Evolutionary conservation across 2,329 filamentous ascomycete genomes (phyloP).

Genomic region (Eurotiales sp.): DNA sequence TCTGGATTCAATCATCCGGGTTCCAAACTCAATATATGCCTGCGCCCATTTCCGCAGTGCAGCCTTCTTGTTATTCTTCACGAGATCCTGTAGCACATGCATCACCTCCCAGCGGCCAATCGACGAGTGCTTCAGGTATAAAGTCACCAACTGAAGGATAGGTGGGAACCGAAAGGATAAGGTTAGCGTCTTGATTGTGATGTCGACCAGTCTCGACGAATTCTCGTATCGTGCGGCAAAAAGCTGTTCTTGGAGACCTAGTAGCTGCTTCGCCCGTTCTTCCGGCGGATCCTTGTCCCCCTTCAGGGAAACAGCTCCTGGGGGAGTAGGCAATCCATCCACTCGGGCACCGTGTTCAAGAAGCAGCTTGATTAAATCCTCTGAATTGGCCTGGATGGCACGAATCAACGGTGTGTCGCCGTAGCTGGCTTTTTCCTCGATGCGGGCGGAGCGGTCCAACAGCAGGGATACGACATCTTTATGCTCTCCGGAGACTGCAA

Average conservation of each 20-base stretch:
- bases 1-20: not conserved
- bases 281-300: not conserved
- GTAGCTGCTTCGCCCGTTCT: not conserved
- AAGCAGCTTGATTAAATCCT: conserved; percentile 19
- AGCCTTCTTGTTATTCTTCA: not conserved
- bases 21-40: not conserved
- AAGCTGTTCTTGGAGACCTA: not conserved
- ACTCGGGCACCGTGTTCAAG: conserved; percentile 15
- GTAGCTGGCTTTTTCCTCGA: not conserved
- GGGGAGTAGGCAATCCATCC: not conserved
- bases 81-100: not conserved
- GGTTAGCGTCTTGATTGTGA: not conserved
- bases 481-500: not conserved
- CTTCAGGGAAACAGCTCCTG: not conserved
- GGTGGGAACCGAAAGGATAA: not conserved
- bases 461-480: not conserved
- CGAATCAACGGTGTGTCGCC: conserved; percentile 20
- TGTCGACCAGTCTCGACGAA: not conserved
- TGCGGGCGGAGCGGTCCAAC: not conserved
- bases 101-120: not conserved
- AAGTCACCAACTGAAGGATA: not conserved
- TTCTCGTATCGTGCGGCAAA: not conserved
- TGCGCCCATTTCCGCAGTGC: not conserved
- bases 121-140: not conserved
- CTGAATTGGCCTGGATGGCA: conserved; percentile 17